Evolutionary conservation across 1,284 basidiomycete genomes (phyloP), one percentile per base, ranked within the genome.

Genomic region (Puccinia polysora): DNA sequence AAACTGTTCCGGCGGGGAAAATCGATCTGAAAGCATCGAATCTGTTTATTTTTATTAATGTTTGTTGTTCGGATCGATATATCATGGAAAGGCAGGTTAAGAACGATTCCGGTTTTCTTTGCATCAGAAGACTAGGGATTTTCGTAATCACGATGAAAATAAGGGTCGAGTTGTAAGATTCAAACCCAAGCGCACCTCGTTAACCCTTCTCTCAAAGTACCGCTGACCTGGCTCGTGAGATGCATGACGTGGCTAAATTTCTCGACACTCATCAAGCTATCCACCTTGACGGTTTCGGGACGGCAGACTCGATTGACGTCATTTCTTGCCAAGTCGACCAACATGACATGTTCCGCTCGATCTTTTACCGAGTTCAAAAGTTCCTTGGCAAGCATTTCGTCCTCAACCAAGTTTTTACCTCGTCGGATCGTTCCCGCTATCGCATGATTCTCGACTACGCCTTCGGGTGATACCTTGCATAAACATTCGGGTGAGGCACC

Each of bases 11-110:
- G 4, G 96, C 95, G 0, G 96, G 96, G 83, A 99, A 98, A 77
- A 99, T 98, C 53, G 94, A 97, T 25, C 96, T 87, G 84, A 99
- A 96, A 0, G 96, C 96, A 80, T 98, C 96, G 79, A 97, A 98
- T 76, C 93, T 92, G 77, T 2, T 20, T n/a, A n/a, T 25, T 60
- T 60, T 45, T 60, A 20, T n/a, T 8, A 20, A 23, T 23, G 6
- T 32, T 20, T 12, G n/a, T n/a, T 50, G 20, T 36, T 15, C 15
- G 56, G 25, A 28, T 45, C n/a, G 52, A 8, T n/a, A n/a, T n/a
- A n/a, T n/a, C n/a, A n/a, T n/a, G n/a, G n/a, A n/a, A n/a, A n/a
- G n/a, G n/a, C n/a, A n/a, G n/a, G n/a, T n/a, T n/a, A n/a, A n/a
- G n/a, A n/a, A n/a, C n/a, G n/a, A n/a, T n/a, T n/a, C n/a, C n/a